Evolutionary conservation across 139 green algal genomes (phyloP).

Genomic region (Yamagishiella unicocca): DNA sequence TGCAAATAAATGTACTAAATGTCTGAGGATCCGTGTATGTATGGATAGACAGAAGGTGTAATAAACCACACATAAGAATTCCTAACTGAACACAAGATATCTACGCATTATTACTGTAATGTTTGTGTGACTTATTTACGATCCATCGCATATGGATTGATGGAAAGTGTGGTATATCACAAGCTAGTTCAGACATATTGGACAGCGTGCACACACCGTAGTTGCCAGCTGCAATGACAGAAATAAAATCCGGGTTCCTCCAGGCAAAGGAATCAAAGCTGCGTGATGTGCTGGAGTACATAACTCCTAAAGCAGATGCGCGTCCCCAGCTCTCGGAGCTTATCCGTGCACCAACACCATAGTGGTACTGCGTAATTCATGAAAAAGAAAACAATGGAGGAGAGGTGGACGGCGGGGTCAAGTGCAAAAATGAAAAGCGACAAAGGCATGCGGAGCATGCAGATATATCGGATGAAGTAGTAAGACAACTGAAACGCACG

Average conservation of each 20-base stretch:
- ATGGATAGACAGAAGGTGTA: neutral
- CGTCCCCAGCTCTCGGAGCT: constrained; percentile 51
- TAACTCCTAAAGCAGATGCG: no score
- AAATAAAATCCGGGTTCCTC: constrained; percentile 8
- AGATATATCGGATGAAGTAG: neutral
- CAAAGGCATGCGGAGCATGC: neutral
- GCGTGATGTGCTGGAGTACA: neutral
- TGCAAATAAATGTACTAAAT: neutral
- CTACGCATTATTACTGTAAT: neutral
- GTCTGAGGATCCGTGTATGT: neutral
- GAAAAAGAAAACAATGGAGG: neutral
- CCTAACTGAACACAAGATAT: neutral
- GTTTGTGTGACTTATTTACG: neutral
- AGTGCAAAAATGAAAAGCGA: neutral
- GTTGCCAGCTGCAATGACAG: constrained; percentile 78
- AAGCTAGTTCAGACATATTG: no score
- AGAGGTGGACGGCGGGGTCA: no score
- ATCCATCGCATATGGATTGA: no score
- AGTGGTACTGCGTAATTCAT: constrained; percentile 54
- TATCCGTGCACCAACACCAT: constrained; percentile 72
- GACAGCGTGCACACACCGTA: constrained; percentile 60
- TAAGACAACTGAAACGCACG: neutral
- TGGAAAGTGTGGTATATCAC: no score
- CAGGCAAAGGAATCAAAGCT: neutral
- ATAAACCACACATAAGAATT: neutral